phyloP scores from a whole-genome alignment of 164 flowering plant species.

The Piper betle region DNA sequence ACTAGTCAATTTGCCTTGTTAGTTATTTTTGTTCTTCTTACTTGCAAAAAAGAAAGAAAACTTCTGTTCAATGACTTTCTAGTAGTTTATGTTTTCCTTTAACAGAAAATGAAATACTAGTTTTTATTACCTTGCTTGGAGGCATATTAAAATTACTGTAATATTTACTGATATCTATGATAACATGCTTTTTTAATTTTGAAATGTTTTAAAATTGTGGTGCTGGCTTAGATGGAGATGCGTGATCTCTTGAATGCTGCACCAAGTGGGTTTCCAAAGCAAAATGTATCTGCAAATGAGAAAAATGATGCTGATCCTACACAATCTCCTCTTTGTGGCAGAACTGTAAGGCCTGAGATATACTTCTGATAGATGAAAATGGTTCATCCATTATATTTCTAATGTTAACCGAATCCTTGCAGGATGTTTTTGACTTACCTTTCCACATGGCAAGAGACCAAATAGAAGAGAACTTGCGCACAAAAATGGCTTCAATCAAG shows the following conservation, averaged over 20 bases:
- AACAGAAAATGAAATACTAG: no score
- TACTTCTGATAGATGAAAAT: background rate
- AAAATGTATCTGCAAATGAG: slow-evolving; percentile 34
- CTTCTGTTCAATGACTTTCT: no score
- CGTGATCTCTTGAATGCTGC: slow-evolving; percentile 82
- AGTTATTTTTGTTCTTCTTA: no score
- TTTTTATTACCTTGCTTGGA: no score
- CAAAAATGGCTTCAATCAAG: slow-evolving; percentile 91
- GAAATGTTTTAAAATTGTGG: background rate
- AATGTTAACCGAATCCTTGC: slow-evolving; percentile 7
- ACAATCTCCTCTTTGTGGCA: slow-evolving; percentile 86
- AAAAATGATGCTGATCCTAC: slow-evolving; percentile 46
- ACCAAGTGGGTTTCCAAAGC: slow-evolving; percentile 72
- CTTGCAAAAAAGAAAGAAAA: no score
- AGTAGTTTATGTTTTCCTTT: no score
- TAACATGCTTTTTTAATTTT: no score
- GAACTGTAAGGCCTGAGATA: slow-evolving; percentile 42
- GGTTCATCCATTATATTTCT: background rate
- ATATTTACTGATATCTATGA: no score
- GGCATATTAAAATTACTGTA: no score
- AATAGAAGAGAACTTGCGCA: slow-evolving; percentile 88
- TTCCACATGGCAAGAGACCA: slow-evolving; percentile 94
- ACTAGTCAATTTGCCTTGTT: no score
- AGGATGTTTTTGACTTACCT: slow-evolving; percentile 98
- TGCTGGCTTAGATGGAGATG: slow-evolving; percentile 60